Evolutionary conservation across 106 monocot species (phyloP), one percentile per base, ranked within the genome.

Genomic region (Chionographis japonica): DNA sequence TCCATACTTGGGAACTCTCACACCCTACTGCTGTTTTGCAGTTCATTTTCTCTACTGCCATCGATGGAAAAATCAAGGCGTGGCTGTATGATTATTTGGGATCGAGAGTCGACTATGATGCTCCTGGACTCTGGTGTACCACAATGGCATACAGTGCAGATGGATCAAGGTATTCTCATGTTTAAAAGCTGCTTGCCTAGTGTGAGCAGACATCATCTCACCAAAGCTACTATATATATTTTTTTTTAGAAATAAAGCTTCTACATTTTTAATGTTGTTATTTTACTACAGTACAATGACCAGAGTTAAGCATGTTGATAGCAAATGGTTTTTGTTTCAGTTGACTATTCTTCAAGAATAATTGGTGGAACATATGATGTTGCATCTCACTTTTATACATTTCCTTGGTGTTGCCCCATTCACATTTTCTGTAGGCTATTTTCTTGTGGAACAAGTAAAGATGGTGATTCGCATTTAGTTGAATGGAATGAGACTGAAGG

Each of bases 51-150:
- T 92, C 92, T 14, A 92, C 92, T 37, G 88, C 92, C 37, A 68
- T 92, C 17, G 88, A 95, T 81, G 94, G 94, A 13, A 95, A 95
- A 79, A 95, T 95, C 19, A 95, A 95, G 69, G 91, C 94, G 37
- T 95, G 94, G 94, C 79, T 95, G 13, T 95, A 95, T 88, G 94
- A 95, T 70, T 80, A 78, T 67, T 17, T 77, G 54, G 91, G 91
- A 52, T 88, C 94, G 35, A 85, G 91, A 79, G 88, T 95, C 58
- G 94, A 95, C 58, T 95, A 95, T 81, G 90, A 91, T 79, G 94
- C 94, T 62, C 94, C 94, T 66, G 91, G 94, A 58, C 79, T 58
- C 36, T 88, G 91, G 88, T 95, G 94, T 75, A 95, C 94, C 6
- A 91, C 88, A 49, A 95, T 95, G 94, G 77, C 91, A 55, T 95